A percentile compares a stretch with the other conserved stretches of the same genome.
phyloP scores from a whole-genome alignment of 148 eudicot genomes.

The Rheum nobile region DNA sequence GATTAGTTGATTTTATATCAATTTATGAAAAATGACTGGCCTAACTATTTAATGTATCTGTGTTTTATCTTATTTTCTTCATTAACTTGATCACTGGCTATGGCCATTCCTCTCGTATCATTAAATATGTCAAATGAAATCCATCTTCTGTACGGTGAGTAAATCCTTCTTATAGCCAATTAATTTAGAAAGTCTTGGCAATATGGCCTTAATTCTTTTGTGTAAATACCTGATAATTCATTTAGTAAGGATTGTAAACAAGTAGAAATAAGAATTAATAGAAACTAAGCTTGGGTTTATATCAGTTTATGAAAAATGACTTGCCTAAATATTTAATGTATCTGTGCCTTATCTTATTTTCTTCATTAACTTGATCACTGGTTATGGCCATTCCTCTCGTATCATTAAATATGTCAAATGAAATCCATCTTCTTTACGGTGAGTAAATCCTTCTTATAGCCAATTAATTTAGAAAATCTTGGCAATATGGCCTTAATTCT shows the following conservation, averaged over 20 bases:
- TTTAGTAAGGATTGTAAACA: not conserved
- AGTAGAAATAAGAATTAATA: not conserved
- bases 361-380: not conserved
- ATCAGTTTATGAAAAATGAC: not conserved
- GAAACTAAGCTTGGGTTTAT: not conserved
- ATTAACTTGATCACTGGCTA: not conserved
- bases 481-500: not conserved
- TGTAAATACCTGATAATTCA: not conserved
- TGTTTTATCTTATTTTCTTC: not conserved
- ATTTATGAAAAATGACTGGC: not conserved
- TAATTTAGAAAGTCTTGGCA: not conserved
- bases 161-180: not conserved
- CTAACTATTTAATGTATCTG: not conserved
- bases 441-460: not conserved
- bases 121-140: not conserved
- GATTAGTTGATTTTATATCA: not conserved
- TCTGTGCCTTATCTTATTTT: not conserved
- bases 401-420: not conserved
- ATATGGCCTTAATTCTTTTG: not conserved
- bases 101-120: not conserved
- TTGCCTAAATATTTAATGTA: not conserved
- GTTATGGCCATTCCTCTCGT: not conserved
- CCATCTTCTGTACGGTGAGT: not conserved
- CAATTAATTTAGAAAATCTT: not conserved
- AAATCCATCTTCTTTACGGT: not conserved